These are phyloP conservation scores for Emydomyces testavorans DNA, from an alignment of 2,329 filamentous ascomycete species.

Conservation along the genomic window DNA sequence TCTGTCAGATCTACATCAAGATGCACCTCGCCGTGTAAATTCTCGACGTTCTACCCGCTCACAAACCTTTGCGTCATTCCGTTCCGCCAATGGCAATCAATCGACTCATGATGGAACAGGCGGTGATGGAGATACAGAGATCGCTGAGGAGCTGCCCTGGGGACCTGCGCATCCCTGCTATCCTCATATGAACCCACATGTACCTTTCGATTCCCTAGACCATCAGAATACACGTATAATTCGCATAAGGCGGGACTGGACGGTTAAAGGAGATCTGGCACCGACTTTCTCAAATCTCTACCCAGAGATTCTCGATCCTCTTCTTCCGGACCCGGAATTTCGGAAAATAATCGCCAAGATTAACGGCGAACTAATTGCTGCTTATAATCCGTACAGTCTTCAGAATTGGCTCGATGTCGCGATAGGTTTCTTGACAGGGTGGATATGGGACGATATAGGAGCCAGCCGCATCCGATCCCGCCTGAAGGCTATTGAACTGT, in stretches of 20 bases:
- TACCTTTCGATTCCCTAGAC: conserved; percentile 62
- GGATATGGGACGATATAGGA: conserved; percentile 88
- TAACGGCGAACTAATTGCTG: conserved; percentile 63
- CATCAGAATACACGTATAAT: conserved; percentile 77
- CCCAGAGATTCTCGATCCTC: conserved; percentile 84
- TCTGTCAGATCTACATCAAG: conserved; percentile 16
- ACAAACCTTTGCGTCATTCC: conserved; percentile 29
- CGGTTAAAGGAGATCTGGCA: conserved; percentile 75
- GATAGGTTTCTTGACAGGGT: conserved; percentile 73
- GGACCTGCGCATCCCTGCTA: conserved; percentile 89
- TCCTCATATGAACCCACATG: conserved; percentile 86
- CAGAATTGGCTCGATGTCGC: conserved; percentile 70
- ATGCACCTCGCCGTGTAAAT: conserved; percentile 29
- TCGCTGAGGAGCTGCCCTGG: conserved; percentile 68
- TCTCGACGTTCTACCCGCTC: conserved; percentile 34
- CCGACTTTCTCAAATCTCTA: conserved; percentile 93
- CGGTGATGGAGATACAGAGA: conserved; percentile 40
- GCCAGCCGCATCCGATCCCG: conserved; percentile 62
- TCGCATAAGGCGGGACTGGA: conserved; percentile 82
- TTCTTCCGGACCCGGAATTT: conserved; percentile 77
- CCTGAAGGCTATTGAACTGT: conserved; percentile 59
- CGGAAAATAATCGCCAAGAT: conserved; percentile 68
- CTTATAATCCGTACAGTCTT: conserved; percentile 65
- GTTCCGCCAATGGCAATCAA: conserved; percentile 20
- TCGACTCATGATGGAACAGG: conserved; percentile 24